Evolutionary conservation across 2,329 filamentous ascomycete species (phyloP), one percentile per base, ranked within the genome.

Genomic region (Alternaria arbusti): DNA sequence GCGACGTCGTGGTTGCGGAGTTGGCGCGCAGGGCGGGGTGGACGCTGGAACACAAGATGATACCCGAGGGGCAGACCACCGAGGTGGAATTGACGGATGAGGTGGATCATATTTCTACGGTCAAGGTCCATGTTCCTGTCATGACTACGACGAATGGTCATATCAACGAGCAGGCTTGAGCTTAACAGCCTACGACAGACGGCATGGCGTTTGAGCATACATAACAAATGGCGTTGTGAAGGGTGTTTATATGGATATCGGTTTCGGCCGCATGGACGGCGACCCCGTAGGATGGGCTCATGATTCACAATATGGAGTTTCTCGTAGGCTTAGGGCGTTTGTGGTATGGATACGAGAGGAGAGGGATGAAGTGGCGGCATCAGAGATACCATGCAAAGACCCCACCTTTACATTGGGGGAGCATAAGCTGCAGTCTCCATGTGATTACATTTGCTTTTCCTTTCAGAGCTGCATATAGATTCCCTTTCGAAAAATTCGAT

Each of bases 1-100:
- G 95, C 80, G 96, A 99, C 76, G 87, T 94, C 44, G 90, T 98
- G 9, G 91, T 98, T 13, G 87, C 91, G 1, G 95, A 98, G 82
- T 86, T 99, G 56, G 95, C 92, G 76, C 87, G 90, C 47, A 88
- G 92, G 12, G 89, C 92, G 1, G 91, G 90, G 4, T 98, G 96
- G 96, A 84, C 88, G 7, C 80, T 97, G 57, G 78, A 87, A 47
- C 94, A 97, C 75, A 90, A 93, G 68, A 97, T 97, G 92, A 87
- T 96, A 62, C 89, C 90, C n/a, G 79, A 85, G 9, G 83, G 86
- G 32, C 89, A 93, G 79, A 80, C 84, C 61, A 84, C 93, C 17
- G 82, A 88, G 23, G 84, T 93, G 15, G 74, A 77, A 62, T 69
- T 68, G 4, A 60, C 77, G 9, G 70, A 77, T 40, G 75, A 74